Conservation (phyloP, 2,329 filamentous ascomycete species). For the Pseudopyricularia javanii region DNA sequence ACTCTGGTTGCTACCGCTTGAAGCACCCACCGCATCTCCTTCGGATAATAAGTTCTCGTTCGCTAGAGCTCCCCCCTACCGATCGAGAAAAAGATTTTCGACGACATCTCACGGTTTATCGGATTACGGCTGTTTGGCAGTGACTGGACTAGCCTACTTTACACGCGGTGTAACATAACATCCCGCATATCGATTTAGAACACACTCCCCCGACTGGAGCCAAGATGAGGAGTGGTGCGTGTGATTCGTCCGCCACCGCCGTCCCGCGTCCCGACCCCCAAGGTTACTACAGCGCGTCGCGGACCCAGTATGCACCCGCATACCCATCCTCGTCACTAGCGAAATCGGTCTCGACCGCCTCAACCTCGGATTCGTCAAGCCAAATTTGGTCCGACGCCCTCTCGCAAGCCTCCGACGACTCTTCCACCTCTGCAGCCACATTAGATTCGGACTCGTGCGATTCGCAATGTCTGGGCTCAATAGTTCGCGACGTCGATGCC, state of each 20-base stretch:
- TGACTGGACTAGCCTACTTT: conserved; percentile 6
- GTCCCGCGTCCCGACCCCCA: conserved; percentile 21
- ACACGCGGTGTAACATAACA: neutral
- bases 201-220: conserved; percentile 5
- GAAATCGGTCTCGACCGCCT: conserved; percentile 66
- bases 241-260: conserved; percentile 40
- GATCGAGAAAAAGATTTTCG: conserved; percentile 11
- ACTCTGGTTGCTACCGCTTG: conserved; percentile 27
- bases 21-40: conserved; percentile 18
- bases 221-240: conserved; percentile 48
- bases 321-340: conserved; percentile 46
- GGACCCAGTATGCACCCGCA: neutral
- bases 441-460: conserved; percentile 28
- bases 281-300: conserved; percentile 31
- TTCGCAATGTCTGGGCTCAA: neutral
- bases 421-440: conserved; percentile 36
- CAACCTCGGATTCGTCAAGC: conserved; percentile 60
- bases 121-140: conserved; percentile 5
- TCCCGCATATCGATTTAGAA: neutral
- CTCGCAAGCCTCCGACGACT: conserved; percentile 58
- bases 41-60: conserved; percentile 25
- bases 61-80: conserved; percentile 16
- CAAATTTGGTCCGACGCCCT: conserved; percentile 69
- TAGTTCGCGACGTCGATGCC: neutral
- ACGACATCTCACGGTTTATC: conserved; percentile 6